Conservation (phyloP, 768 basidiomycete genomes). For the Psilocybe cyanescens region DNA sequence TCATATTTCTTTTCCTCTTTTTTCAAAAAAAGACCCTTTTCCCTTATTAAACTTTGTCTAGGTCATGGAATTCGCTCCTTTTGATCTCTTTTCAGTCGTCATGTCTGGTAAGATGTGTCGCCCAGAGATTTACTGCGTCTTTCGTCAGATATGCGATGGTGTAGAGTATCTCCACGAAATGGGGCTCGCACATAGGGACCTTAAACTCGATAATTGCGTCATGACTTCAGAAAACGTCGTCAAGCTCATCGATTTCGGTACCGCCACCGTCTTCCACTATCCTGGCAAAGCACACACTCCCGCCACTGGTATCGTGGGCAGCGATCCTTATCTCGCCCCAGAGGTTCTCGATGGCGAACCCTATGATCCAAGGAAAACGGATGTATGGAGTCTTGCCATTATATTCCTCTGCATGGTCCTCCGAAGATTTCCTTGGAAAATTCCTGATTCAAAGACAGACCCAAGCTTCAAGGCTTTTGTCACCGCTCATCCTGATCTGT, state of each 20-base stretch:
- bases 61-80: constrained; percentile 99
- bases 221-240: constrained; percentile 95
- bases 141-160: constrained; percentile 97
- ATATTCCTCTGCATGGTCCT: constrained; percentile 99
- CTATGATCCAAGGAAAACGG: constrained; percentile 97
- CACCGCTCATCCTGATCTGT: constrained; percentile 88
- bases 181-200: constrained; percentile 96
- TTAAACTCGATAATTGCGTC: constrained; percentile 99
- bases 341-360: constrained; percentile 82
- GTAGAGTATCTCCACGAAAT: constrained; percentile 98
- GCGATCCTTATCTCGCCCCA: constrained; percentile 97
- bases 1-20: constrained; percentile 34
- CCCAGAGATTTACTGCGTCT: constrained; percentile 98
- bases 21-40: background rate
- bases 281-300: constrained; percentile 84
- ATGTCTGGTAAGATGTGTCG: constrained; percentile 99
- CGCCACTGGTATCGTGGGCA: constrained; percentile 92
- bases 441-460: constrained; percentile 94
- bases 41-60: constrained; percentile 31
- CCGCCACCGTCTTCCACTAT: constrained; percentile 99
- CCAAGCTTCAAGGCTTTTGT: constrained; percentile 91
- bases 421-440: constrained; percentile 98
- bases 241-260: constrained; percentile 99
- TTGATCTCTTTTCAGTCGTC: constrained; percentile 97
- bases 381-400: constrained; percentile 98